Conservation (phyloP, 2,329 filamentous ascomycete genomes). For the Trichoderma arundinaceum region DNA sequence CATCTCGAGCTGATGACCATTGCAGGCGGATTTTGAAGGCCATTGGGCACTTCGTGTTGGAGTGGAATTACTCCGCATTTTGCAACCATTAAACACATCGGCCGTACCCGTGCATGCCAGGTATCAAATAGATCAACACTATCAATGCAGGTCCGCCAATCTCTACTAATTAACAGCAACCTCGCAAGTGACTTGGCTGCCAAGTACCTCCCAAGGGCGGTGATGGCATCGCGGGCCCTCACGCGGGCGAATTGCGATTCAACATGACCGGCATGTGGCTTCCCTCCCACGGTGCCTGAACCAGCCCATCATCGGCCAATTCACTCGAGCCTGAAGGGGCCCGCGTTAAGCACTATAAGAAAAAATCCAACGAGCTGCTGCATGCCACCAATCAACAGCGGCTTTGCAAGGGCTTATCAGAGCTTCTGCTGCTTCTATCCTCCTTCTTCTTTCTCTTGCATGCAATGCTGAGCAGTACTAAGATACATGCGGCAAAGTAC, state of each 20-base stretch:
- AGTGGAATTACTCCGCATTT: no score
- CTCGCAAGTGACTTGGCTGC: no score
- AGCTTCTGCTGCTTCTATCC: not conserved
- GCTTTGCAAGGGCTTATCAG: not conserved
- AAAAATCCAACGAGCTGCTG: not conserved
- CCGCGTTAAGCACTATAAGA: not conserved
- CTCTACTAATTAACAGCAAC: not conserved
- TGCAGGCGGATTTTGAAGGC: not conserved
- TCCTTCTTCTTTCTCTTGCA: slow-evolving; percentile 4
- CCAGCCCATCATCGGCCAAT: slow-evolving; percentile 6
- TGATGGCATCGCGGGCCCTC: no score
- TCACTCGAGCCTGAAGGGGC: not conserved
- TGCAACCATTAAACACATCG: not conserved
- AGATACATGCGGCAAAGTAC: not conserved
- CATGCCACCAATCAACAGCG: not conserved
- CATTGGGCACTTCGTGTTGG: no score
- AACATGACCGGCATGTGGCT: slow-evolving; percentile 9
- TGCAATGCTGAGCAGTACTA: not conserved
- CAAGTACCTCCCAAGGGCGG: not conserved
- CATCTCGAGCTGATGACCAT: not conserved
- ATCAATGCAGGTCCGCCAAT: no score
- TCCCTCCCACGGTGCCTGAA: slow-evolving; percentile 11
- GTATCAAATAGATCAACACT: not conserved
- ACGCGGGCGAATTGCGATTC: not conserved
- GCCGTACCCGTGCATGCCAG: not conserved